These are phyloP conservation scores for Tolypocladium nubicola DNA, from an alignment of 2,329 filamentous ascomycete species.

Conservation along the genomic window DNA sequence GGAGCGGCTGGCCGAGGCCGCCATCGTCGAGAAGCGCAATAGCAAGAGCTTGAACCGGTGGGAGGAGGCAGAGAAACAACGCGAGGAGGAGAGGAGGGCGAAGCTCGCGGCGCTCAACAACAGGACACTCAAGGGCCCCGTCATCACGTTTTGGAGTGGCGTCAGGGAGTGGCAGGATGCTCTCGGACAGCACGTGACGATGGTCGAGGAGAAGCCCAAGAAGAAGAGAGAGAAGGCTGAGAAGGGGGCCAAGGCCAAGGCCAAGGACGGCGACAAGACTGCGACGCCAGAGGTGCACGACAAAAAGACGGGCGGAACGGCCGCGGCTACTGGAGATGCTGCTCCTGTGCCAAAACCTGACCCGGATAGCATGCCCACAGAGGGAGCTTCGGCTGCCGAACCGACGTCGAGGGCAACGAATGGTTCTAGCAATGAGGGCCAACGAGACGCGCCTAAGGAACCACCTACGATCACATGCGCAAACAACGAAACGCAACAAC, in stretches of 20 bases:
- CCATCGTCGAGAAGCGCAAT: slow-evolving; percentile 74
- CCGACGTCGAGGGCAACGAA: background rate
- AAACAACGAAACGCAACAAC: background rate
- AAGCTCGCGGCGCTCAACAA: slow-evolving; percentile 83
- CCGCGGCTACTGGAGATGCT: background rate
- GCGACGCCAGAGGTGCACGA: slow-evolving; percentile 6
- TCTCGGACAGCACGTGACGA: slow-evolving; percentile 54
- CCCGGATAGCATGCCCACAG: background rate
- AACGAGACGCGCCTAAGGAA: background rate
- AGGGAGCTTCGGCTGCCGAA: background rate
- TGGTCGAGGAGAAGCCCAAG: slow-evolving; percentile 53
- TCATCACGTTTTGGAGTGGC: slow-evolving; percentile 92
- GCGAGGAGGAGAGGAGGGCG: slow-evolving; percentile 71
- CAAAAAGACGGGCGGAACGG: slow-evolving; percentile 4
- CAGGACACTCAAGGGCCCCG: slow-evolving; percentile 75
- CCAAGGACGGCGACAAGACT: slow-evolving; percentile 13
- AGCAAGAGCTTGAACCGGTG: slow-evolving; percentile 84
- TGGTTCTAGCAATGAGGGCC: background rate
- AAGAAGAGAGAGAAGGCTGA: slow-evolving; percentile 37
- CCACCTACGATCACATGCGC: background rate
- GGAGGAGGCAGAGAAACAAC: slow-evolving; percentile 85
- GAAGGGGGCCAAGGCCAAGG: slow-evolving; percentile 20
- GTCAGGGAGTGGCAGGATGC: slow-evolving; percentile 71
- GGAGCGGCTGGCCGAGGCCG: slow-evolving; percentile 74
- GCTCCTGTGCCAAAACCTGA: background rate